These are phyloP conservation scores for Rhizopogon rudus DNA, from an alignment of 768 basidiomycete genomes.

Conservation along the genomic window DNA sequence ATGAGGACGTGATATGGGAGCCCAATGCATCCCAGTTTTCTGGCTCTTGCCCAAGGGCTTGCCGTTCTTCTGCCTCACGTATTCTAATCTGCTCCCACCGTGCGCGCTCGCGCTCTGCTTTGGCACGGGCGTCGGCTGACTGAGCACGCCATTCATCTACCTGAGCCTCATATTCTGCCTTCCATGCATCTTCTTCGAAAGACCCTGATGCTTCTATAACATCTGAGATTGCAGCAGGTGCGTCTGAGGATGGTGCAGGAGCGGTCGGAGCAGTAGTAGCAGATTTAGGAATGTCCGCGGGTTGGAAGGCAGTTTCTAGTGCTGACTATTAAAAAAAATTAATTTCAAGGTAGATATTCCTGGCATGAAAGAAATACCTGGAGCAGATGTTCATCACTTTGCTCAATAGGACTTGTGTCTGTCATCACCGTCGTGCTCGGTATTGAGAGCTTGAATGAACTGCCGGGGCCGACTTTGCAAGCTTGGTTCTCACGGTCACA, in stretches of 20 bases:
- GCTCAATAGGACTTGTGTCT: conserved; percentile 18
- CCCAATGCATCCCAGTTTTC: conserved; percentile 21
- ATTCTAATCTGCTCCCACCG: conserved; percentile 64
- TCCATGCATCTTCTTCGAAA: conserved; percentile 48
- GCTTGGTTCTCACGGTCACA: neutral
- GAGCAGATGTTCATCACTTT: conserved; percentile 20
- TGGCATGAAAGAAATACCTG: conserved; percentile 10
- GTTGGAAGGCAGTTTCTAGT: conserved; percentile 22
- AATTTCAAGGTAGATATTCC: neutral
- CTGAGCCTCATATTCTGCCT: conserved; percentile 63
- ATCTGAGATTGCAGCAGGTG: neutral
- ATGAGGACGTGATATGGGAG: conserved; percentile 11
- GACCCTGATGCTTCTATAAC: neutral
- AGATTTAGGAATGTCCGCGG: conserved; percentile 15
- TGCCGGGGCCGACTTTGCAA: no score
- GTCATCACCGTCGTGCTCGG: conserved; percentile 15
- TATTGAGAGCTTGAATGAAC: neutral
- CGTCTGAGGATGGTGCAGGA: neutral
- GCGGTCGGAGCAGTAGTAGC: neutral
- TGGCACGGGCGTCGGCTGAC: conserved; percentile 66
- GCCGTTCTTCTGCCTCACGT: conserved; percentile 40
- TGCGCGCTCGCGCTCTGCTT: conserved; percentile 68
- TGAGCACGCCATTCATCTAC: conserved; percentile 67
- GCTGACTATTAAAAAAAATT: conserved; percentile 12
- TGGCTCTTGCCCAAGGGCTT: conserved; percentile 18